Base-by-base conservation (phyloP, 2,329 filamentous ascomycete genomes). In the Mycosphaerella sp. region DNA sequence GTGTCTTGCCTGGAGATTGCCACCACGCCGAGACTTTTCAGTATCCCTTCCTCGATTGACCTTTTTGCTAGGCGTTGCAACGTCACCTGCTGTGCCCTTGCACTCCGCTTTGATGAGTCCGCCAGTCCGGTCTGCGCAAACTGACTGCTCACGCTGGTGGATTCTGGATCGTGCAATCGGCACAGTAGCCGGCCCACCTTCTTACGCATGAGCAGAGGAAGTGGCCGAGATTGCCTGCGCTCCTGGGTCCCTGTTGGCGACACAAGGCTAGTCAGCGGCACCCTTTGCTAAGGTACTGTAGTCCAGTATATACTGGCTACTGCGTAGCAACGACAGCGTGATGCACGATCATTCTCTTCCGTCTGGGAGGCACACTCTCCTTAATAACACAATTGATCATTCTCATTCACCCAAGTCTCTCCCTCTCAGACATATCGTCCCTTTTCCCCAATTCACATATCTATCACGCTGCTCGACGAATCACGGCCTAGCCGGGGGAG, bases 361-460 rank as follows among this genome's bases (percentile, higher is more conserved):
- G 44, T 50, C 48, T 54, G 53, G 54, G 55, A 53, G 29, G 56
- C 53, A 59, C 51, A 52, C 58, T 46, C 51, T 60, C 60, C 48
- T 58, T 61, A 46, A 42, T 31, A 42, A 45, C 38, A 45, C 51
- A 34, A 38, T 31, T 48, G 21, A 40, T 39, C 9, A 29, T 46
- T 38, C 43, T 41, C 44, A 47, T 52, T 65, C 65, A 69, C 69
- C 61, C 57, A 62, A 72, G 71, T 73, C 72, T 72, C 71, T 75
- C 71, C 67, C 72, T 75, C 45, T 46, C 36, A 54, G 41, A 68
- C 48, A 46, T 65, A 67, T 69, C 38, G 39, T 39, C 68, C 73
- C 70, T 68, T 71, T 75, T 72, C 65, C 73, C 73, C 59, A 53
- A 58, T 52, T 56, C 56, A 51, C 56, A 53, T 49, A 44, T 54